Base-by-base conservation (phyloP, 306 rosid species). In the Trichosanthes truncata region DNA sequence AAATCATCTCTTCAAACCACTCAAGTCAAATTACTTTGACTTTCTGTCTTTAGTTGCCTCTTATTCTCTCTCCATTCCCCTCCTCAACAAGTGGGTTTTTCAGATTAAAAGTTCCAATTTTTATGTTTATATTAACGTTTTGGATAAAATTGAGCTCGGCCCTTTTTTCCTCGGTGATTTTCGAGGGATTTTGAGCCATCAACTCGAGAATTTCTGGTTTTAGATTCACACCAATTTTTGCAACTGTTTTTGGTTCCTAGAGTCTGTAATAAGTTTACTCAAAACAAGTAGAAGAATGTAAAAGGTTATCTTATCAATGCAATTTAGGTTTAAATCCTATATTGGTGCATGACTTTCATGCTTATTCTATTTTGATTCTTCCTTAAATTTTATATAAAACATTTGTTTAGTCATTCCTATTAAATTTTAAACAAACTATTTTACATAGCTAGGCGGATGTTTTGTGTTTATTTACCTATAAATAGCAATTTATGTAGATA, bases 21-120 rank as follows among this genome's bases (percentile, higher is more conserved):
- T 67, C 17, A 67, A 67, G 74, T 67, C 74, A 67, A 67, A 8
- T n/a, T 20, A n/a, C 17, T 67, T 62, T 38, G 74, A 67, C 74
- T 67, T 67, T 67, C 4, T 67, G 31, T 60, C 48, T 11, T 40
- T 10, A 5, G 0, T 4, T 10, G 4, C 3, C 11, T 25, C n/a
- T 66, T 20, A 7, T 36, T 65, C 26, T 15, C 26, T 0, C 1
- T 55, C 3, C n/a, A n/a, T n/a, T n/a, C n/a, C n/a, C n/a, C n/a
- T n/a, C n/a, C n/a, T n/a, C n/a, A n/a, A n/a, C n/a, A n/a, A n/a
- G n/a, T n/a, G n/a, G n/a, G n/a, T n/a, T n/a, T n/a, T 21, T 59
- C 18, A 23, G 29, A n/a, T 55, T 11, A 25, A 21, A 18, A 65
- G 45, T 18, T 65, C 4, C 1, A 7, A 35, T 9, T 65, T 65